Evolutionary conservation across 306 rosid genomes (phyloP).

Genomic region (Cucumis cinereus): DNA sequence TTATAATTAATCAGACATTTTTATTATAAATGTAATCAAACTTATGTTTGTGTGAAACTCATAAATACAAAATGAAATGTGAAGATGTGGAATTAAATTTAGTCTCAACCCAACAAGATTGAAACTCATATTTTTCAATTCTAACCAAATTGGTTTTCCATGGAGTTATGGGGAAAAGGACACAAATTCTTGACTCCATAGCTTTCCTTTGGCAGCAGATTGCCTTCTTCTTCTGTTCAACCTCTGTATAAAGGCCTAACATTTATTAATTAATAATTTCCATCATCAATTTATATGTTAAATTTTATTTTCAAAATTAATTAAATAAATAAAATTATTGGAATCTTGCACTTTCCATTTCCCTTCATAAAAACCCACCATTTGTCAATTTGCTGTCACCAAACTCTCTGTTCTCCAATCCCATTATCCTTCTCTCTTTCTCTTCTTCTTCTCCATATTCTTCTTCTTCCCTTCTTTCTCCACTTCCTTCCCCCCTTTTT

Average conservation of each 20-base stretch:
- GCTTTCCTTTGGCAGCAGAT: background rate
- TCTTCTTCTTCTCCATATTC: background rate
- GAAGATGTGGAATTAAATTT: too few species aligned
- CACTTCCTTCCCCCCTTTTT: conserved; percentile 16
- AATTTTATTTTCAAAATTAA: too few species aligned
- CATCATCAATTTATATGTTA: background rate
- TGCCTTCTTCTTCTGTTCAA: background rate
- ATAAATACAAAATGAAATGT: too few species aligned
- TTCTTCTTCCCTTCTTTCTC: background rate
- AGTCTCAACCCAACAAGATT: too few species aligned
- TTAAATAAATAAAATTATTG: background rate
- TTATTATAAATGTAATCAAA: too few species aligned
- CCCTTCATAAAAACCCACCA: conserved; percentile 8
- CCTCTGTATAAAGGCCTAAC: background rate
- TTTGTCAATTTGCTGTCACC: conserved; percentile 40
- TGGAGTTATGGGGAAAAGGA: background rate
- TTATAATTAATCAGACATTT: too few species aligned
- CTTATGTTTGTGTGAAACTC: too few species aligned
- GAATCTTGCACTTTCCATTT: background rate
- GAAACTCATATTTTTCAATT: too few species aligned
- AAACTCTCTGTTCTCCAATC: conserved; percentile 30
- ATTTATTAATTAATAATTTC: background rate
- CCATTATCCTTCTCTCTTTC: conserved; percentile 10
- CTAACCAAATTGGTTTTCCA: background rate
- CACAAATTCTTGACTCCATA: background rate